A percentile compares a stretch with the other conserved stretches of the same genome.
Conservation (phyloP, 1,139 yeast genomes). For the Suhomyces taliae region DNA sequence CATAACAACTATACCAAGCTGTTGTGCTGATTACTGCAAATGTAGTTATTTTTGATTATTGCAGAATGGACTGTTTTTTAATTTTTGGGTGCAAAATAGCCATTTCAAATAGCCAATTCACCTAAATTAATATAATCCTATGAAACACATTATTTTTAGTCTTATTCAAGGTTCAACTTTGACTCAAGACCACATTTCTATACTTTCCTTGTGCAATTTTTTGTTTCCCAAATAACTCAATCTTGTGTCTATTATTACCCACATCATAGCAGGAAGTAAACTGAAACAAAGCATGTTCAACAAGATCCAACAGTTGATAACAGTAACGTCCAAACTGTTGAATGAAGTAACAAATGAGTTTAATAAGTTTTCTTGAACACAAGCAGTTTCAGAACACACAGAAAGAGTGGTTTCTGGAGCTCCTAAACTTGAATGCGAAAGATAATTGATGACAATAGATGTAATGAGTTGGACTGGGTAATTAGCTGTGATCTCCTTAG, state of each 20-base stretch:
- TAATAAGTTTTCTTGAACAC: constrained; percentile 7
- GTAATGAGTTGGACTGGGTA: constrained; percentile 18
- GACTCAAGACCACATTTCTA: neutral
- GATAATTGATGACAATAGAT: constrained; percentile 18
- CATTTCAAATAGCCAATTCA: too few species aligned
- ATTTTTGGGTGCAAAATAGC: too few species aligned
- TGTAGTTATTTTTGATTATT: too few species aligned
- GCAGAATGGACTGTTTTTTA: too few species aligned
- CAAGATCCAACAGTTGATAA: constrained; percentile 24
- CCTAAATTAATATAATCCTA: too few species aligned
- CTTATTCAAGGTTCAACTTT: neutral
- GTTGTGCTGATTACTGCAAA: too few species aligned
- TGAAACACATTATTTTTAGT: too few species aligned
- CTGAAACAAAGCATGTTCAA: constrained; percentile 26
- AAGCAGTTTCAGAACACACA: constrained; percentile 3
- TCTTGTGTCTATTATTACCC: constrained; percentile 24
- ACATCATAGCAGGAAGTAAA: constrained; percentile 26
- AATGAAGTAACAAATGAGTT: constrained; percentile 8
- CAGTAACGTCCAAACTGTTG: constrained; percentile 7
- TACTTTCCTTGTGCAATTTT: neutral
- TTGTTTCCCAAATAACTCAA: constrained; percentile 1
- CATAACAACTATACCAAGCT: too few species aligned
- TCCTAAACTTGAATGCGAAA: constrained; percentile 16
- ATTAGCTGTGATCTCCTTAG: constrained; percentile 7
- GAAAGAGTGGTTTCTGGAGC: constrained; percentile 3